A percentile compares a stretch with the other conserved stretches of the same genome.
Evolutionary conservation across 2,329 filamentous ascomycete species (phyloP).

Genomic region (Stachybotrys chartarum): DNA sequence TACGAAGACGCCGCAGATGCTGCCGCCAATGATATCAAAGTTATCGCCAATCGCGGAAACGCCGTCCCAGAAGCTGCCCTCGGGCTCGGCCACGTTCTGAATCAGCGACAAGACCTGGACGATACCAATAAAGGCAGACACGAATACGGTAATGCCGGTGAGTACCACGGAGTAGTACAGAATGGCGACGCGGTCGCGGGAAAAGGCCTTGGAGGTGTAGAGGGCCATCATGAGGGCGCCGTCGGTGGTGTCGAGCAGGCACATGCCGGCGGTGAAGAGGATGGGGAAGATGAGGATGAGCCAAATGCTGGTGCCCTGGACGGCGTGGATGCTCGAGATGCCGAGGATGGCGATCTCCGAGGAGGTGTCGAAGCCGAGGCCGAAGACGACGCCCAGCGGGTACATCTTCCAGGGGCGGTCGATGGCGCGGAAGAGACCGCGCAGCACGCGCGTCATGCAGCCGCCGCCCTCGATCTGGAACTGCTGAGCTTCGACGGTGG

Average conservation of each 20-base stretch:
- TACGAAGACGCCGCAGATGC: conserved; percentile 79
- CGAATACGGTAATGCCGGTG: conserved; percentile 74
- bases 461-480: conserved; percentile 72
- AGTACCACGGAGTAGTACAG: conserved; percentile 90
- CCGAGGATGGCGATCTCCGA: conserved; percentile 90
- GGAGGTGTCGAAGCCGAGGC: conserved; percentile 90
- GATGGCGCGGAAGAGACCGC: conserved; percentile 67
- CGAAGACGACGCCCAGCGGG: conserved; percentile 80
- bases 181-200: conserved; percentile 78
- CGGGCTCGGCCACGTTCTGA: conserved; percentile 65
- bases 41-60: conserved; percentile 69
- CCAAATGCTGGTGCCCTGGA: conserved; percentile 85
- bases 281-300: conserved; percentile 86
- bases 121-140: conserved; percentile 77
- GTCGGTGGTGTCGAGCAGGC: conserved; percentile 84
- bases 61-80: conserved; percentile 84
- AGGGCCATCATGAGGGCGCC: conserved; percentile 92
- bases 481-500: conserved; percentile 27
- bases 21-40: conserved; percentile 79
- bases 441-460: conserved; percentile 63
- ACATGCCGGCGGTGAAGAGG: conserved; percentile 95
- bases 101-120: conserved; percentile 78
- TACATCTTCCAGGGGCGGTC: conserved; percentile 93
- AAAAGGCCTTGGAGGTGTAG: conserved; percentile 74
- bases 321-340: conserved; percentile 80